These are phyloP conservation scores for Aaosphaeria arxii DNA, from an alignment of 2,329 filamentous ascomycete species.

Conservation along the genomic window DNA sequence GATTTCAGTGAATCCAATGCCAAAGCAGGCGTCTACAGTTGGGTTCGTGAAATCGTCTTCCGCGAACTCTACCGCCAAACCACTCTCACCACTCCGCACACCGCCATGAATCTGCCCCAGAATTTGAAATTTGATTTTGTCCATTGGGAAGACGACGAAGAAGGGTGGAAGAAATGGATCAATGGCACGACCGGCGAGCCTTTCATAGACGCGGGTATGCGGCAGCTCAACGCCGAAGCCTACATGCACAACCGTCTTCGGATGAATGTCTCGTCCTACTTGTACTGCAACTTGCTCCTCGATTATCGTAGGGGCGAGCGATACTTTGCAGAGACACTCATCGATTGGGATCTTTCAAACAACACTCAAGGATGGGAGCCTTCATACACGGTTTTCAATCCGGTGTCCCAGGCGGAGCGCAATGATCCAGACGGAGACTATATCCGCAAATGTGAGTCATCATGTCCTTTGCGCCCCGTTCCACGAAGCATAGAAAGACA, in stretches of 20 bases:
- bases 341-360: slow-evolving; percentile 49
- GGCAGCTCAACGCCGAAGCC: slow-evolving; percentile 47
- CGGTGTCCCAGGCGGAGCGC: slow-evolving; percentile 36
- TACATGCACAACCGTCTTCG: slow-evolving; percentile 54
- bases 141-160: slow-evolving; percentile 50
- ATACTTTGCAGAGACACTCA: slow-evolving; percentile 50
- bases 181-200: slow-evolving; percentile 48
- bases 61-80: slow-evolving; percentile 51
- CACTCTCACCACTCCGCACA: slow-evolving; percentile 46
- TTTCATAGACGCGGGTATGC: slow-evolving; percentile 52
- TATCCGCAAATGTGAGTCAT: slow-evolving; percentile 30
- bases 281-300: slow-evolving; percentile 49
- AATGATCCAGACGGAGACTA: slow-evolving; percentile 39
- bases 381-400: slow-evolving; percentile 49
- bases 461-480: background rate
- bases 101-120: slow-evolving; percentile 49
- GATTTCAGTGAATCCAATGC: slow-evolving; percentile 43
- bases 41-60: slow-evolving; percentile 53
- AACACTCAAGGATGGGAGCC: slow-evolving; percentile 55
- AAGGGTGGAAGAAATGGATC: slow-evolving; percentile 50
- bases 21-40: slow-evolving; percentile 38
- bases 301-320: slow-evolving; percentile 51
- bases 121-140: slow-evolving; percentile 53
- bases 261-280: slow-evolving; percentile 50
- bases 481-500: background rate